Conservation (phyloP, 805 yeast genomes). For the Kodamaea fukazawae region DNA sequence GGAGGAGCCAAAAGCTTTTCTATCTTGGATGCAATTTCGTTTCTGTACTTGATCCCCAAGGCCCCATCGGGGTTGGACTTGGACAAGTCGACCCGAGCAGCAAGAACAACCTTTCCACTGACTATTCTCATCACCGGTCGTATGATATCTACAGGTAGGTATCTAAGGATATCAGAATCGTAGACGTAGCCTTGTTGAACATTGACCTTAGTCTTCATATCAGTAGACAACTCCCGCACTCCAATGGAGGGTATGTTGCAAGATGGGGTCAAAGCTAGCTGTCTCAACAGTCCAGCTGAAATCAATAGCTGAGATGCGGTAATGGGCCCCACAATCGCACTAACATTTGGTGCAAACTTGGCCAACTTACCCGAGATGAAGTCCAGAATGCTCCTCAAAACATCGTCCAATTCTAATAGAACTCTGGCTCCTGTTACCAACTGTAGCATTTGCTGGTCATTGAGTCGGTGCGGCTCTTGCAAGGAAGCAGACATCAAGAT, state of each 20-base stretch:
- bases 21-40: constrained; percentile 60
- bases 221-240: constrained; percentile 38
- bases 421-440: constrained; percentile 47
- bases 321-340: constrained; percentile 67
- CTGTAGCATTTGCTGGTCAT: constrained; percentile 30
- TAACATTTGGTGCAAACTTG: constrained; percentile 74
- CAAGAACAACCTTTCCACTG: constrained; percentile 75
- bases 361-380: constrained; percentile 58
- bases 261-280: constrained; percentile 68
- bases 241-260: constrained; percentile 85
- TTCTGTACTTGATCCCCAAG: constrained; percentile 56
- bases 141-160: constrained; percentile 55
- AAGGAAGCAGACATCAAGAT: constrained; percentile 66
- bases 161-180: constrained; percentile 55
- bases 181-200: constrained; percentile 68
- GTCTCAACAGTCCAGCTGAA: constrained; percentile 63
- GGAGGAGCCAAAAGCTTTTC: constrained; percentile 80
- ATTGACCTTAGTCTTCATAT: constrained; percentile 23
- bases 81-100: constrained; percentile 77
- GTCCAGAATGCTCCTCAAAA: constrained; percentile 43
- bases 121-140: constrained; percentile 74
- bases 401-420: constrained; percentile 43
- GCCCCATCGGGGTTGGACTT: constrained; percentile 41
- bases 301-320: constrained; percentile 73
- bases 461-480: constrained; percentile 7